Base-by-base conservation (phyloP, 768 basidiomycete genomes). In the Cystofilobasidium ferigula region DNA sequence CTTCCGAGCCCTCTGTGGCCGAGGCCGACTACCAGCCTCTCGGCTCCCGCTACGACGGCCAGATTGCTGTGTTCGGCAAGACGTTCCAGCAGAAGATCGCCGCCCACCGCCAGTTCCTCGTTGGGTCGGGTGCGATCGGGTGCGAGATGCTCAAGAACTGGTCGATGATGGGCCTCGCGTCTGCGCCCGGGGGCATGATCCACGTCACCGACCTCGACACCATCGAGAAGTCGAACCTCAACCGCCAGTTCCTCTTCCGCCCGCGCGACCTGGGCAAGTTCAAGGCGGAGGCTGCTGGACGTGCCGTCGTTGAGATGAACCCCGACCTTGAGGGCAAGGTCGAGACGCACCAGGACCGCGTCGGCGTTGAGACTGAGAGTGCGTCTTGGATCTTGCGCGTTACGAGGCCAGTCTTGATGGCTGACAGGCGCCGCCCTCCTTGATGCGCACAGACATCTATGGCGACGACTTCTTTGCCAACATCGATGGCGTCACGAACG, bases 71-170 rank as follows among this genome's bases (percentile, higher is more conserved):
- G 13, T 97, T 99, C 73, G 95, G 95, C 8, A 88, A 85, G 76
- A 73, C 78, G 1, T 98, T 98, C 84, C 95, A 99, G 71, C 81
- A 86, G 45, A 95, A 89, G 80, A 86, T 99, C 68, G 82, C 84
- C 47, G 86, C 87, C 73, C 84, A 90, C 74, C 83, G 88, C 32
- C 89, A 98, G 73, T 99, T 99, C 83, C 82, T 99, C 53, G 95
- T 99, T 63, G 95, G 95, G 12, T 85, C 94, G n/a, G 95, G 95
- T 53, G 95, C 95, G 40, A 98, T 99, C 74, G 95, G 95, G 24
- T 99, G 95, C 74, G 95, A 99, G 79, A 98, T 98, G 95, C 79
- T 99, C 72, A 99, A 99, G 81, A 99, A 98, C 77, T 99, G 95
- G 95, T 88, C 89, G 70, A 88, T 98, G 90, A 94, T 98, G 82